Percentiles rank a stretch among this genome's conserved stretches.
Conservation (phyloP, 2,329 filamentous ascomycete species). For the Verticillium isaacii region DNA sequence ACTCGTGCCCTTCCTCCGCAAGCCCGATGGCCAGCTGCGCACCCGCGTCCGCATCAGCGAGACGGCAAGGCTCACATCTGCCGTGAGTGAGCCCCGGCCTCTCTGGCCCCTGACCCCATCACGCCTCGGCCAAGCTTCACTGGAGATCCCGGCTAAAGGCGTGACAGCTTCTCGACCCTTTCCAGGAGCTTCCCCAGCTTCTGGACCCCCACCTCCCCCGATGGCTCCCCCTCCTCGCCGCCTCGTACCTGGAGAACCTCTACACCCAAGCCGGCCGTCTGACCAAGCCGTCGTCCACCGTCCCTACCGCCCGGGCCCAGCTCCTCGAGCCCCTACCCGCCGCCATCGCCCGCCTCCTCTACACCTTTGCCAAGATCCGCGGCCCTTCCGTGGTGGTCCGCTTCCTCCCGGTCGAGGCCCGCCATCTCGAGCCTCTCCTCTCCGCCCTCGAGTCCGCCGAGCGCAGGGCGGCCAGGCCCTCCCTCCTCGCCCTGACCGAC, state of each 20-base stretch:
- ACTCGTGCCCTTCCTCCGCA: constrained; percentile 47
- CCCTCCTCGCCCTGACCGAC: constrained; percentile 3
- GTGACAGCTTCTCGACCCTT: constrained; percentile 65
- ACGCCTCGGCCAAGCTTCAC: not conserved
- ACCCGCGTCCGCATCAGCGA: constrained; percentile 46
- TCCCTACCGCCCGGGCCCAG: constrained; percentile 27
- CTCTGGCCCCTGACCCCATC: not conserved
- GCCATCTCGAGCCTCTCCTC: constrained; percentile 76
- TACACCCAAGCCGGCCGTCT: constrained; percentile 31
- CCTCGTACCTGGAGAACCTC: constrained; percentile 69
- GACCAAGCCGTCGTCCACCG: constrained; percentile 13
- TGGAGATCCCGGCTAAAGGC: not conserved
- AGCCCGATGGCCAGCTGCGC: constrained; percentile 43
- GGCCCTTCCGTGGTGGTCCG: constrained; percentile 89
- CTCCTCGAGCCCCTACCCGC: constrained; percentile 54
- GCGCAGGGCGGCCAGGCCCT: constrained; percentile 8
- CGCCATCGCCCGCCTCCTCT: constrained; percentile 75
- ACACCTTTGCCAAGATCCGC: constrained; percentile 89
- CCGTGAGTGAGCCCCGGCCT: constrained; percentile 26
- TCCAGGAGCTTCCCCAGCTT: constrained; percentile 92
- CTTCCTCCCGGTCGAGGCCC: constrained; percentile 87
- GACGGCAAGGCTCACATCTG: constrained; percentile 39
- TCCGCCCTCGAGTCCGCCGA: constrained; percentile 64
- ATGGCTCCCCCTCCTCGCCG: constrained; percentile 69
- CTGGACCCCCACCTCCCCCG: constrained; percentile 77